Base-by-base conservation (phyloP, 495 filamentous ascomycete species). In the Annulohypoxylon bovei region DNA sequence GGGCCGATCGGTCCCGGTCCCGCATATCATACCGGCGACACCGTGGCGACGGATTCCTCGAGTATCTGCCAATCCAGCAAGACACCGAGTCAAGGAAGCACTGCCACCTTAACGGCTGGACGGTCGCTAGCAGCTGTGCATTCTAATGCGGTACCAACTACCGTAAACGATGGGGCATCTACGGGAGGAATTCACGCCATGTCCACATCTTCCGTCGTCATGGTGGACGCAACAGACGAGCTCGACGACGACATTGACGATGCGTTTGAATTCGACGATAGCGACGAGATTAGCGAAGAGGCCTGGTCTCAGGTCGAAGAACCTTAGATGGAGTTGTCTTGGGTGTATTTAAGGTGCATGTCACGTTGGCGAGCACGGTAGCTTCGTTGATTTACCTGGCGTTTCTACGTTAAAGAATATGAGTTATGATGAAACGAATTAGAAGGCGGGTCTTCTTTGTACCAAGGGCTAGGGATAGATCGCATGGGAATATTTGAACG, bases 1-100 rank as follows among this genome's bases (percentile, higher is more conserved):
- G 82, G 82, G 0, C 81, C 82, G 0, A 77, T 70, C 9, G 82
- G 81, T 3, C 82, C 82, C 1, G 82, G 82, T 0, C 82, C 82
- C 3, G 80, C 66, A 6, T 85, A 82, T 62, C 77, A 75, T 39
- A 85, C 82, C 0, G 82, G 82, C 1, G 62, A 74, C 37, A 83
- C 81, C 0, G 58, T 79, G 4, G 54, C 63, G 7, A 70, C 68
- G 8, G 71, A 64, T 35, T 18, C 47, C 3, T 74, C 74, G 2
- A 76, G 67, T 27, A 46, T 70, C 2, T 54, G 27, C 39, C 66
- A 49, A 7, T 62, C 63, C 11, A 47, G 54, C 9, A 42, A 32
- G 4, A 57, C 74, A 3, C 60, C 65, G 0, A 68, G 65, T 18
- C 33, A 35, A 0, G 30, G 4, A 2, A 68, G 50, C 18, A 75